Evolutionary conservation across 306 rosid genomes (phyloP), one percentile per base, ranked within the genome.

Genomic region (Cicer pinnatifidum): DNA sequence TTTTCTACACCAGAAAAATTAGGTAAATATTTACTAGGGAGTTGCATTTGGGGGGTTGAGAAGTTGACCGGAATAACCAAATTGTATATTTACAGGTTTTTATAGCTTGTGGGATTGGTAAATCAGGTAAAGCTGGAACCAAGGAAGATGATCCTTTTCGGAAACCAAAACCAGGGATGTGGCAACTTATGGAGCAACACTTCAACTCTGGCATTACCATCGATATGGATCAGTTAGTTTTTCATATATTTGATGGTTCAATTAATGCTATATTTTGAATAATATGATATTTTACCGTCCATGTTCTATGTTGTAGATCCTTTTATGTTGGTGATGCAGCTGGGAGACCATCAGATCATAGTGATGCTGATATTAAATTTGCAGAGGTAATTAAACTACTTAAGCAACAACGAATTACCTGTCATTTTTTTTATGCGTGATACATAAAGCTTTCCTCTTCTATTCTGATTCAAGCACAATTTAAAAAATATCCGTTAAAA

Each of bases 261-360:
- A 6, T 53, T 43, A 41, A n/a, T 80, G 54, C 57, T 56, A 44
- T 11, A 33, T 40, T 23, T 81, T 73, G 45, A 67, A 69, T 16
- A 47, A 53, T n/a, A 50, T 43, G 38, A 13, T 35, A 61, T 40
- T 52, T 69, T 43, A 46, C 58, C 23, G 28, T 15, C 0, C 46
- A 28, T 53, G 77, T 76, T 75, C 76, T 80, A 56, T 75, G 48
- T 20, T 85, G 79, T 71, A 92, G 98, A 73, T 91, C 97, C 57
- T 93, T 93, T 70, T 93, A 93, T 67, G 97, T 93, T 10, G 97
- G 98, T 46, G 98, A 93, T 81, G 98, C 98, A 50, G 98, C 98
- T 7, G 98, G 98, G 45, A 85, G 98, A 88, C 11, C 33, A 12
- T 73, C 77, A 2, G 98, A 93, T 86, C 98, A 93, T 23, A 88